These are phyloP conservation scores for Silene conica DNA, from an alignment of 148 eudicot genomes.

Conservation along the genomic window DNA sequence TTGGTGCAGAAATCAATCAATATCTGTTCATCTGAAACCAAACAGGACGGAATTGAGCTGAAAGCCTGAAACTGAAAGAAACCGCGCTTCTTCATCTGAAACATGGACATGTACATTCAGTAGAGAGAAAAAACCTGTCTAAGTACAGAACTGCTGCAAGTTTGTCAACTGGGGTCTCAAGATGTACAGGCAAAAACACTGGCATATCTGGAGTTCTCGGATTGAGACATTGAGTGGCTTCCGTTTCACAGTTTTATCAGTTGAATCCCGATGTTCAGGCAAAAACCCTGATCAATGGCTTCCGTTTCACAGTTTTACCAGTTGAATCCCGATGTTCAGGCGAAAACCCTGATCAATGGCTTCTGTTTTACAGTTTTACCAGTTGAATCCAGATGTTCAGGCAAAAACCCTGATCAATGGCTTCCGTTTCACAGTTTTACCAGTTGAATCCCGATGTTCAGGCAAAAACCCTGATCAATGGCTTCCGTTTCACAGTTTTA, in stretches of 20 bases:
- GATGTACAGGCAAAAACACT: background rate
- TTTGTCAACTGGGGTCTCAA: background rate
- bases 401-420: too few relatives aligned
- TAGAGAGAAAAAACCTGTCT: background rate
- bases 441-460: too few relatives aligned
- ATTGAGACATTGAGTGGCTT: background rate
- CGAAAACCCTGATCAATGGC: too few relatives aligned
- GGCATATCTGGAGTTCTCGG: background rate
- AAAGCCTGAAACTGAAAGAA: background rate
- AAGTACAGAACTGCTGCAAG: background rate
- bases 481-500: too few relatives aligned
- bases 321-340: too few relatives aligned
- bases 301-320: too few relatives aligned
- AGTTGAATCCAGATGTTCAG: too few relatives aligned
- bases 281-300: too few relatives aligned
- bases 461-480: too few relatives aligned
- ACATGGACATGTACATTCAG: background rate
- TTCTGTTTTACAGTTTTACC: too few relatives aligned
- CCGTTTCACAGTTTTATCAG: background rate
- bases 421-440: too few relatives aligned
- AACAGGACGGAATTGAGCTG: background rate
- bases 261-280: too few relatives aligned
- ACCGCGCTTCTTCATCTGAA: background rate
- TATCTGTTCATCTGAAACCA: background rate
- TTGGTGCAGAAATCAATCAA: background rate